Conservation (phyloP, 148 eudicot species). For the Arbutus unedo region DNA sequence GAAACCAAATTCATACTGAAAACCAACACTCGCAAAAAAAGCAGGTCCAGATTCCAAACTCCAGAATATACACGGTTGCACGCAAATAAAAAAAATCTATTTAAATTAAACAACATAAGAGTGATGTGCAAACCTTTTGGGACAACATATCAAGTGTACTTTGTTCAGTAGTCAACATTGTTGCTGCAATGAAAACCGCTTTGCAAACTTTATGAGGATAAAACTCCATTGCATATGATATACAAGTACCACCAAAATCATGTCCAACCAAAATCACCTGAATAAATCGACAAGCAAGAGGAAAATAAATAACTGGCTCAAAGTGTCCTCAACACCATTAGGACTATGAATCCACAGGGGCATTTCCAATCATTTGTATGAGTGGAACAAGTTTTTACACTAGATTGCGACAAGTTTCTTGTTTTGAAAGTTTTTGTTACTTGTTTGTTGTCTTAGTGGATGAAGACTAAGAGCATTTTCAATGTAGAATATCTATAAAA, state of each 20-base stretch:
- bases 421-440: too few species aligned
- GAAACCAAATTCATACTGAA: neutral
- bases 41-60: neutral
- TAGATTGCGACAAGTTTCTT: too few species aligned
- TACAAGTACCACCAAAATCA: constrained; percentile 91
- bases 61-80: neutral
- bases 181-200: constrained; percentile 78
- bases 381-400: too few species aligned
- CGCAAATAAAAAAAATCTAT: neutral
- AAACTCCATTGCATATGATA: constrained; percentile 90
- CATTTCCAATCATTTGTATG: too few species aligned
- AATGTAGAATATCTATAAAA: too few species aligned
- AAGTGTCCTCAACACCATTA: neutral
- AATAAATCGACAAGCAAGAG: constrained; percentile 13
- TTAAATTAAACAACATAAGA: neutral
- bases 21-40: neutral
- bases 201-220: constrained; percentile 61
- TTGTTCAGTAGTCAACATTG: constrained; percentile 76
- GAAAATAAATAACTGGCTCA: neutral
- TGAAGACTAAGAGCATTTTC: too few species aligned
- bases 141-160: constrained; percentile 81
- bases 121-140: constrained; percentile 46
- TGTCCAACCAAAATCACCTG: constrained; percentile 97
- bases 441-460: too few species aligned
- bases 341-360: neutral